Percentiles rank a stretch among this genome's conserved stretches.
Evolutionary conservation across 2,329 filamentous ascomycete species (phyloP).

Genomic region (Neofusicoccum parvum): DNA sequence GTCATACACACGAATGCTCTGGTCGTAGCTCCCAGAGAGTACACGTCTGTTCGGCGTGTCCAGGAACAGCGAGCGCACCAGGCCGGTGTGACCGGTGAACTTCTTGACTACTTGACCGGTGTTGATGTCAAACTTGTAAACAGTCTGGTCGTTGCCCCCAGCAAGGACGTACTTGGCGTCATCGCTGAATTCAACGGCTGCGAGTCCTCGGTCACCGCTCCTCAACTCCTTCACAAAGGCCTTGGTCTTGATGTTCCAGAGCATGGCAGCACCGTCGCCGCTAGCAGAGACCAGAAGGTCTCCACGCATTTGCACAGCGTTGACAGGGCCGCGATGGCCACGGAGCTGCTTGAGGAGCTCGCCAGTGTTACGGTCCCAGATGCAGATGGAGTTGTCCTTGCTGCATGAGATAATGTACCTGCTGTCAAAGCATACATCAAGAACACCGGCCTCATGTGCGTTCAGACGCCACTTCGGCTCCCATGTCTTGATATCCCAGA

Average conservation of each 20-base stretch:
- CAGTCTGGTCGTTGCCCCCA: conserved; percentile 92
- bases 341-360: conserved; percentile 74
- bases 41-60: conserved; percentile 85
- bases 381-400: conserved; percentile 90
- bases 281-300: conserved; percentile 92
- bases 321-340: conserved; percentile 90
- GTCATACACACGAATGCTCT: conserved; percentile 93
- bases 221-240: conserved; percentile 87
- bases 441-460: conserved; percentile 82
- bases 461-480: conserved; percentile 75
- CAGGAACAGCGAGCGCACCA: conserved; percentile 88
- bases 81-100: conserved; percentile 78
- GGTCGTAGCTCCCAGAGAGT: conserved; percentile 91
- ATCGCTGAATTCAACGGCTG: conserved; percentile 93
- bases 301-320: conserved; percentile 91
- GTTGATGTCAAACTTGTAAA: conserved; percentile 93
- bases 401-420: conserved; percentile 95
- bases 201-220: conserved; percentile 88
- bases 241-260: conserved; percentile 93
- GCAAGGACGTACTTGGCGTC: conserved; percentile 92
- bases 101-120: conserved; percentile 81
- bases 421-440: conserved; percentile 91
- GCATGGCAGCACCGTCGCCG: conserved; percentile 87
- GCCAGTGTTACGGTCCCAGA: conserved; percentile 87
- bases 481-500: conserved; percentile 85